Base-by-base conservation (phyloP, 2,329 filamentous ascomycete genomes). In the Alternaria sp. region DNA sequence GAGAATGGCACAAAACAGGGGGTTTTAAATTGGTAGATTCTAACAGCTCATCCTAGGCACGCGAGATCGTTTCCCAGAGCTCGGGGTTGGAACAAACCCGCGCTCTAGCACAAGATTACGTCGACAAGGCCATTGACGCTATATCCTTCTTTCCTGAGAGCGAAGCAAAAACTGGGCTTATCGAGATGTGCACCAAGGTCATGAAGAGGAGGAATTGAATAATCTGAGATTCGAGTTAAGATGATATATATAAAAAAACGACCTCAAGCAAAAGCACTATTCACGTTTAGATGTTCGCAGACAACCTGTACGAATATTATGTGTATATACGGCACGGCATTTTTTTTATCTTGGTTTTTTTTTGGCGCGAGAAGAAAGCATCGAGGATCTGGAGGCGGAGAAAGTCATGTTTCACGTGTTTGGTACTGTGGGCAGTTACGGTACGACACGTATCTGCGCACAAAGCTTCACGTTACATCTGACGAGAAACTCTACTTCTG, bases 181-280 rank as follows among this genome's bases (percentile, higher is more conserved):
- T 97, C 44, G 92, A 97, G 72, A 97, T 98, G 92, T 96, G 93
- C 67, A 86, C 89, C 69, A 97, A 97, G 82, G 93, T 93, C 14
- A 87, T 97, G 82, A 89, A 92, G 79, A 86, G 94, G 72, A 85
- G 92, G 77, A 97, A 97, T 79, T 98, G 83, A 60, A 65, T 4
- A 5, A 33, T 17, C 17, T 17, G 17, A 17, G 17, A 17, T 17
- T 17, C 17, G 17, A n/a, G 26, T 10, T 10, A 1, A 17, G 42
- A 31, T 5, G n/a, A 45, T 28, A 31, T 31, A n/a, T n/a, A n/a
- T n/a, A n/a, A n/a, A n/a, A n/a, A 40, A 11, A 13, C 10, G 37
- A 23, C 17, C 28, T 26, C n/a, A 39, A 17, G 6, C 28, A 33
- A 46, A 46, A 46, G 42, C 28, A 23, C 11, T n/a, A 14, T 29